Base-by-base conservation (phyloP, 192 early-diverging fungal genomes). In the Gryganskiella cystojenkinii region DNA sequence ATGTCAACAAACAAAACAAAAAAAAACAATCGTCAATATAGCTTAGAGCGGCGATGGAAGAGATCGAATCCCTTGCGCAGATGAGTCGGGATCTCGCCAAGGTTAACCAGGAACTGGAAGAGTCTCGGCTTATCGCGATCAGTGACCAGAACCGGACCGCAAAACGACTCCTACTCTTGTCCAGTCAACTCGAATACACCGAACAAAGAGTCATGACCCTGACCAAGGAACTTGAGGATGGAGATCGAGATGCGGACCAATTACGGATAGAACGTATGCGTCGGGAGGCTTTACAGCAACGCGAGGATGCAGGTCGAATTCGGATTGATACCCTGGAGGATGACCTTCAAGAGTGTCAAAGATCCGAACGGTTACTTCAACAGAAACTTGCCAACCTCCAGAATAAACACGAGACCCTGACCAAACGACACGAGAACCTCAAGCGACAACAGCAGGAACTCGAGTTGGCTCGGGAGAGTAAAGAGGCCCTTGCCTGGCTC, bases 401-500 rank as follows among this genome's bases (percentile, higher is more conserved):
- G 34, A 60, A 20, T 51, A 78, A 78, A 55, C 64, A 64, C 40
- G 74, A 78, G 34, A 78, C 66, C 2, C 56, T 78, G 7, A 45
- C 33, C 15, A 78, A 60, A 37, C 65, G 74, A 3, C 74, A 78
- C 33, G 74, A 78, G 17, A 78, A 69, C 59, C 61, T 78, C 46
- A 78, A 78, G 40, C 46, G 66, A 20, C 66, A 78, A 34, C 74
- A 78, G 15, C 61, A 69, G 25, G 74, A 78, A 30, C 61, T 78
- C 17, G 74, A 78, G 14, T 66, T 78, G 20, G 74, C 74, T 11
- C 45, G 74, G 22, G 74, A 78, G 31, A 78, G 74, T 37, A 68
- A 69, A 34, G 74, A 78, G 25, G 74, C 74, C 25, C 59, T 78
- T 10, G 66, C 74, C 4, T 78, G 74, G 74, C 67, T 78, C 37